Evolutionary conservation across 1,284 basidiomycete genomes (phyloP), one percentile per base, ranked within the genome.

Genomic region (Psilocybe mexicana): DNA sequence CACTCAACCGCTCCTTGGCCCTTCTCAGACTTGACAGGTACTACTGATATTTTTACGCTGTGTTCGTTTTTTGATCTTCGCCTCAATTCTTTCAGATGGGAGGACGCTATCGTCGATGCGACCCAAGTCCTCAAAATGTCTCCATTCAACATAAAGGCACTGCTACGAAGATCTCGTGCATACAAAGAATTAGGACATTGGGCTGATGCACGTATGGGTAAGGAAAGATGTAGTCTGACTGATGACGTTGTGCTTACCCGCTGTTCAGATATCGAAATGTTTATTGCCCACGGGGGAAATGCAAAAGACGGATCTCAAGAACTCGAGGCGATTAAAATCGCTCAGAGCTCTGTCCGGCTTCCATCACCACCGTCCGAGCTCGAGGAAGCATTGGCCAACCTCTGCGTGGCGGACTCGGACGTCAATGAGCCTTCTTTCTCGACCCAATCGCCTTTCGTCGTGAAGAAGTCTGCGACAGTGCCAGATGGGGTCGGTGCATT

Each of bases 1-100:
- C 48, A 6, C 55, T 56, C 8, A 56, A 56, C 44, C 33, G 55
- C 11, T 24, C 55, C 14, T 30, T 50, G 36, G 47, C 55, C 26
- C 50, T 51, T 43, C 33, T 56, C 38, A 56, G 51, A 23, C 40
- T 56, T 6, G 48, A 18, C 14, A 42, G 38, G 55, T 56, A 50
- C 18, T 10, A 5, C 24, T 26, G 23, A 24, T 44, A 5, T 5
- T 26, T 8, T 44, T 18, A 18, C 18, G 18, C 18, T 18, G 18
- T 18, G 18, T 1, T 18, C 18, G 18, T 18, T 44, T 18, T 26
- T 18, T 43, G 6, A 18, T 35, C 28, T 11, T 43, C 35, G 8
- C 10, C 28, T 49, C 30, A 33, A 6, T 8, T 1, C 24, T 25
- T 6, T 8, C 42, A 56, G 55, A 44, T 56, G 55, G 55, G 25